phyloP scores from a whole-genome alignment of 208 protist genomes.

The Acanthamoeba lenticulata region DNA sequence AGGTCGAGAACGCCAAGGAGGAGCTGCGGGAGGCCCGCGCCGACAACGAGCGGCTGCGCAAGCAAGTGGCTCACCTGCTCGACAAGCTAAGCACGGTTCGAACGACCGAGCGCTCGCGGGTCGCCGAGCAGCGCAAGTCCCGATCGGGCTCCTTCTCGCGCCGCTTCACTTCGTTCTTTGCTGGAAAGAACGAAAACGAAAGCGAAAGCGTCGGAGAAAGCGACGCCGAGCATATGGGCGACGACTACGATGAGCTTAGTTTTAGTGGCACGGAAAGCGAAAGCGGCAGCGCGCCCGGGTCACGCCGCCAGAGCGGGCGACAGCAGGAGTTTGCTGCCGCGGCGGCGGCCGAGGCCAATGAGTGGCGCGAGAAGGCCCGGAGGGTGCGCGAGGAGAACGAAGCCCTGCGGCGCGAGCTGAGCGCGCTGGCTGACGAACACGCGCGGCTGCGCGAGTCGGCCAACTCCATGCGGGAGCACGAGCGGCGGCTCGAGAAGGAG shows the following conservation, averaged over 20 bases:
- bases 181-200: conserved; percentile 14
- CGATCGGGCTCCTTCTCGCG: conserved; percentile 9
- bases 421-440: not conserved
- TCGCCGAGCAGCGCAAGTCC: not conserved
- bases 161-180: conserved; percentile 29
- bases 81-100: not conserved
- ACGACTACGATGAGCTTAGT: not conserved
- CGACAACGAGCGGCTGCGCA: conserved; percentile 44
- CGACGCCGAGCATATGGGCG: not conserved
- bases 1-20: conserved; percentile 52
- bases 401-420: not conserved
- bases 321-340: not conserved
- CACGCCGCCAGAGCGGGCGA: not conserved
- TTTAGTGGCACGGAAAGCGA: not conserved
- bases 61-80: conserved; percentile 17
- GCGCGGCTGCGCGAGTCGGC: not conserved
- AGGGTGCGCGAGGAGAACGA: not conserved
- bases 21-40: conserved; percentile 8
- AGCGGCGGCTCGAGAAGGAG: conserved; percentile 30
- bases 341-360: not conserved
- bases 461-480: conserved; percentile 34
- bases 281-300: not conserved
- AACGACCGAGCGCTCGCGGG: not conserved
- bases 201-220: not conserved
- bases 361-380: not conserved